Evolutionary conservation across 495 filamentous ascomycete species (phyloP), one percentile per base, ranked within the genome.

Genomic region (Aspergillus incahuasiensis): DNA sequence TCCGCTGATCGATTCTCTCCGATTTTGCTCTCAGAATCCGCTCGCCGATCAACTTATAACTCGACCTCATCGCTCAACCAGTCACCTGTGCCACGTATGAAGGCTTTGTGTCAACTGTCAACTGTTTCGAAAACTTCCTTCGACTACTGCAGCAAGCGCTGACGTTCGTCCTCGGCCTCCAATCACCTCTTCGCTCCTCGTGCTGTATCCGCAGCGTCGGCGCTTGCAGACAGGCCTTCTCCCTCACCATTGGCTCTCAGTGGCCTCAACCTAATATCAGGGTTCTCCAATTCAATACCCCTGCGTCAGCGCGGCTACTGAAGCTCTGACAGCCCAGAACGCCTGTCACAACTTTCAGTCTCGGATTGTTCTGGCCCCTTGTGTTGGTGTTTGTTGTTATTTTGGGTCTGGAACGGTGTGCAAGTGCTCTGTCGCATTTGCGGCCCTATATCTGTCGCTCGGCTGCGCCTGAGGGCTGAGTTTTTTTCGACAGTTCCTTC

Each of bases 221-320:
- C 61, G 64, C 61, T 62, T 67, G 51, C 44, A 53, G 34, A 49
- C 45, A 48, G 35, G 35, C 8, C 25, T 44, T 20, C 18, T 25
- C 46, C 53, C 30, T 48, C 51, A 47, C 34, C 48, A 66, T 66
- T 66, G 63, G 63, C 49, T 48, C 44, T 58, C 47, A 32, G 49
- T 40, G 19, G 41, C 28, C 21, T 45, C 22, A 20, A 12, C 38
- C 32, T 46, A 51, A 57, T 54, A 52, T 35, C 53, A 59, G 55
- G 54, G 38, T 38, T 54, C 46, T 58, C 50, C 41, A 59, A 61
- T 58, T 55, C 59, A 45, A 60, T 47, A 48, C 46, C 51, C 24
- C 45, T 49, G 43, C 43, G 40, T 39, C 60, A n/a, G 54, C 57
- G 64, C 64, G 64, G 43, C 61, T 67, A 63, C 38, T 67, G 51